Conservation (phyloP, 1,284 basidiomycete species). For the Ustilago vetiveriae region DNA sequence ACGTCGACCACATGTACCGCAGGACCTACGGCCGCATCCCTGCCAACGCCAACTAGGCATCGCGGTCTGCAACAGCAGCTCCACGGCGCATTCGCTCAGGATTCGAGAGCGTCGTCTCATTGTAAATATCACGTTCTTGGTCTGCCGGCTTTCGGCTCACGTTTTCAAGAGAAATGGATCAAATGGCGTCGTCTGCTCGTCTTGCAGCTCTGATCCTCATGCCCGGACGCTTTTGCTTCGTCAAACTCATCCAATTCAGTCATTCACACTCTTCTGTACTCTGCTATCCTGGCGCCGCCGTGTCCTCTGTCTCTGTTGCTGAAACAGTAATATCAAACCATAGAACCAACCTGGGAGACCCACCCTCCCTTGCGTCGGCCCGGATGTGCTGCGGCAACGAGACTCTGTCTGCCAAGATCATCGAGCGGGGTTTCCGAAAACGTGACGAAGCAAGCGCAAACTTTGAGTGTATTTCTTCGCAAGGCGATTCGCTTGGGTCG, state of each 20-base stretch:
- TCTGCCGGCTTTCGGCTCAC: not conserved
- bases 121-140: not conserved
- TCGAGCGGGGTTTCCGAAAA: conserved; percentile 3
- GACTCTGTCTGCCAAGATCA: not conserved
- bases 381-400: not conserved
- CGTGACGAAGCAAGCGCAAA: conserved; percentile 1
- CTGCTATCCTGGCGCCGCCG: not conserved
- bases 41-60: conserved; percentile 39
- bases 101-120: too few species aligned
- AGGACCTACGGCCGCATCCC: conserved; percentile 76
- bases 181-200: too few species aligned
- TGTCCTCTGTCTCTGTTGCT: conserved; percentile 2
- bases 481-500: conserved; percentile 2
- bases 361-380: not conserved
- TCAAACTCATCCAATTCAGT: not conserved
- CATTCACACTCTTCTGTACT: conserved; percentile 4
- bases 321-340: conserved; percentile 17
- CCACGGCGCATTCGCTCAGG: too few species aligned
- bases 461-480: not conserved
- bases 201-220: not conserved
- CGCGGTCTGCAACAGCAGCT: too few species aligned
- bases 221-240: too few species aligned
- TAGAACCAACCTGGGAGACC: conserved; percentile 12
- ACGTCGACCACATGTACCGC: conserved; percentile 90
- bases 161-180: too few species aligned